Base-by-base conservation (phyloP, 805 yeast species). In the Metschnikowia drakensbergensis region DNA sequence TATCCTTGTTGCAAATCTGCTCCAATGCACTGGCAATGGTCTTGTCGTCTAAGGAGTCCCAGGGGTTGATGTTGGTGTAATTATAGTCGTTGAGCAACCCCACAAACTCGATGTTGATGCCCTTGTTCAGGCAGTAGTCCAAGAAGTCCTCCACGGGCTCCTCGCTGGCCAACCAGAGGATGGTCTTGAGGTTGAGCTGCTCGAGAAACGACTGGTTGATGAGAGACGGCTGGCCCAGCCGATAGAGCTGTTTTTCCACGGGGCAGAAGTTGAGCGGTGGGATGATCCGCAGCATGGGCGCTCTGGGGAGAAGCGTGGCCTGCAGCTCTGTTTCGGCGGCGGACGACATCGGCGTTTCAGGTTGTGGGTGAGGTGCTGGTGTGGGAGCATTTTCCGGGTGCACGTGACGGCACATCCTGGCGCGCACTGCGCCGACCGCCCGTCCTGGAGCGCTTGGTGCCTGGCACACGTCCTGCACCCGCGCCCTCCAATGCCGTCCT, bases 181-280 rank as follows among this genome's bases (percentile, higher is more conserved):
- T 86, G 4, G 95, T 86, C 48, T 82, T 82, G 46, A 92, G 72
- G 49, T 85, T 76, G 51, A 92, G 73, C 55, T 86, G 85, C 50
- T 82, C 76, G 31, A 94, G 67, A 62, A 92, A 94, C 43, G 92
- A 84, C 67, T 91, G 91, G 65, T 90, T 94, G 48, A 92, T 84
- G n/a, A 90, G 84, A 10, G 95, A 83, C 11, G 99, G 99, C 65
- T 90, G 97, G 0, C 98, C 98, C 10, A 94, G 84, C 34, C 99
- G 72, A 66, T 91, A 92, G 40, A 92, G 71, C 53, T 84, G 82
- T 43, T 84, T 77, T 62, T 94, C 98, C 10, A 94, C 98, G 0
- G 98, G 97, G 54, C 97, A 86, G 65, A 92, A 92, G 67, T 94
- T 94, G 54, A 91, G 69, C 0, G 99, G 99, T 3, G 99, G 99